These are phyloP conservation scores for Irpex sp. DNA, from an alignment of 1,284 basidiomycete genomes.

Conservation along the genomic window DNA sequence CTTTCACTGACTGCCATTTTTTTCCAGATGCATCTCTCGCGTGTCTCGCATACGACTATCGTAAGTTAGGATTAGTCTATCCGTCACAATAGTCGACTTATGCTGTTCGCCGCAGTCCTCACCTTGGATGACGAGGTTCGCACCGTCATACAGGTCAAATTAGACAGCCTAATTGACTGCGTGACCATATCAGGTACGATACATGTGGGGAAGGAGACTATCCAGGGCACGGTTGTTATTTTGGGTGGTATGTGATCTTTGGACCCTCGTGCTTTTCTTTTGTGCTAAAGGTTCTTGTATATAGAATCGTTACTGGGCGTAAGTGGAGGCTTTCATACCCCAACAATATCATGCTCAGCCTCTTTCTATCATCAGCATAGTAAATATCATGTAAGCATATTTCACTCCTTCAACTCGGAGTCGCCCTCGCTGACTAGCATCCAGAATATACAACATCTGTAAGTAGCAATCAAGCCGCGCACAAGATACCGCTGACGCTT, in stretches of 20 bases:
- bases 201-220: background rate
- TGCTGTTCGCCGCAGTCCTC: background rate
- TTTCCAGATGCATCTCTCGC: background rate
- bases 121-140: conserved; percentile 3
- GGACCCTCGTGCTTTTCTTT: background rate
- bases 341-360: background rate
- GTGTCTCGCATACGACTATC: conserved; percentile 5
- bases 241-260: background rate
- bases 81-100: background rate
- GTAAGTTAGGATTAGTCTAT: background rate
- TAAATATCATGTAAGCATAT: background rate
- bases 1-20: background rate
- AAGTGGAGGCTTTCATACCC: background rate
- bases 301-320: conserved; percentile 5
- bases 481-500: background rate
- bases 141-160: background rate
- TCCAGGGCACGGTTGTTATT: background rate
- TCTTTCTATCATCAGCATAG: background rate
- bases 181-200: background rate
- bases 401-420: background rate
- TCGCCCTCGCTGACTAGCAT: background rate
- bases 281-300: background rate
- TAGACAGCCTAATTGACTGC: background rate
- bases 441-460: conserved; percentile 6
- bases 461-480: background rate